A percentile compares a stretch with the other conserved stretches of the same genome.
phyloP scores from a whole-genome alignment of 2,329 filamentous ascomycete species.

The Blumeriella jaapii region DNA sequence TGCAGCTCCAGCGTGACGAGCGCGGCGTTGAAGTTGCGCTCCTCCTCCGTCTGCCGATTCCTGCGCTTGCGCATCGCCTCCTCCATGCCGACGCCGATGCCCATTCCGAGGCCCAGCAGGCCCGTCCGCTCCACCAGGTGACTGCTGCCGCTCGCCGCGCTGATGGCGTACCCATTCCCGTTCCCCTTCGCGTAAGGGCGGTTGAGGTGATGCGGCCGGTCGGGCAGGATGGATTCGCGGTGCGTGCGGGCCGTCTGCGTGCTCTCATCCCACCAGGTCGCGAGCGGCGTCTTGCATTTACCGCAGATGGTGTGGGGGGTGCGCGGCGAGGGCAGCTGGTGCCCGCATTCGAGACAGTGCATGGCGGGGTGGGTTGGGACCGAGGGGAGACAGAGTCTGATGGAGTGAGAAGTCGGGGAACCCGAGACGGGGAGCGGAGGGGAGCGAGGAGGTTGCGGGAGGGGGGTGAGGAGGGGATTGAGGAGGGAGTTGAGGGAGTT shows the following conservation, averaged over 20 bases:
- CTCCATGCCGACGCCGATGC: slow-evolving; percentile 4
- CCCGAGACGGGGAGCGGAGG: not conserved
- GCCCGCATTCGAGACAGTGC: slow-evolving; percentile 24
- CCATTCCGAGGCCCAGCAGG: too few species aligned
- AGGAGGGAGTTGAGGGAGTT: too few species aligned
- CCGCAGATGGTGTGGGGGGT: slow-evolving; percentile 22
- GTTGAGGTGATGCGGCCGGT: slow-evolving; percentile 9
- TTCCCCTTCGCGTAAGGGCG: slow-evolving; percentile 5
- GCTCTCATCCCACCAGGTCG: slow-evolving; percentile 26
- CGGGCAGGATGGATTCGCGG: slow-evolving; percentile 21
- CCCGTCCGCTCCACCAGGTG: too few species aligned
- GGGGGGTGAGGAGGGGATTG: too few species aligned
- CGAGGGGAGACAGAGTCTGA: too few species aligned
- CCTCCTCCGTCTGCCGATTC: slow-evolving; percentile 43
- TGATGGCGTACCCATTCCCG: too few species aligned
- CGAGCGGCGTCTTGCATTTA: slow-evolving; percentile 25
- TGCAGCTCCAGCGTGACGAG: slow-evolving; percentile 52
- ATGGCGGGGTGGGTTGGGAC: too few species aligned
- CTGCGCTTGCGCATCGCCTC: slow-evolving; percentile 14
- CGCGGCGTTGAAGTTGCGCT: slow-evolving; percentile 48
- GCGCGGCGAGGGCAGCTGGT: slow-evolving; percentile 20
- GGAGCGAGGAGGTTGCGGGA: slow-evolving; percentile 1
- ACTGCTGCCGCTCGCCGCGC: not conserved
- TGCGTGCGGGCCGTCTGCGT: slow-evolving; percentile 24
- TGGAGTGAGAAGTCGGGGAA: not conserved